A percentile compares a stretch with the other conserved stretches of the same genome.
Evolutionary conservation across 306 rosid species (phyloP).

Genomic region (Benincasa hispida): DNA sequence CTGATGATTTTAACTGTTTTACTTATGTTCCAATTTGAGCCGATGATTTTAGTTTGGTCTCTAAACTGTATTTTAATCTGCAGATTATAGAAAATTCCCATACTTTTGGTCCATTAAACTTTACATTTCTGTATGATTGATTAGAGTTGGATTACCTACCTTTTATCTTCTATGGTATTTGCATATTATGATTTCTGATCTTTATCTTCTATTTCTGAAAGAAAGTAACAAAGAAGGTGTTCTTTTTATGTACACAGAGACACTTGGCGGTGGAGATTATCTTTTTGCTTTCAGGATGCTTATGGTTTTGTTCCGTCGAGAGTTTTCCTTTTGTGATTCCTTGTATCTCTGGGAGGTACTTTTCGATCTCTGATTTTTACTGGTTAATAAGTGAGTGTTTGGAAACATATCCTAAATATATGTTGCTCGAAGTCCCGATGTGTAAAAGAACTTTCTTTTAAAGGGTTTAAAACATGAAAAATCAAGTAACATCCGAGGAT

Average conservation of each 20-base stretch:
- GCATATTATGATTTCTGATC: not conserved
- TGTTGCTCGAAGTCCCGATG: not conserved
- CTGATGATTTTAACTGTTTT: not conserved
- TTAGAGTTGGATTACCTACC: not conserved
- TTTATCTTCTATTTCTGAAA: slow-evolving; percentile 6
- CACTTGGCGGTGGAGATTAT: slow-evolving; percentile 94
- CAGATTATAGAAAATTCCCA: not conserved
- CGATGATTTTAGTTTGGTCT: not conserved
- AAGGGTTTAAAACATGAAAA: not conserved
- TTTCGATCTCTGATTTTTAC: not conserved
- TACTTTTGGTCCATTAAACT: not conserved
- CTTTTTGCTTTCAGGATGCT: slow-evolving; percentile 98
- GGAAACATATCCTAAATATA: too few relatives aligned
- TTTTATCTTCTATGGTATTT: slow-evolving; percentile 1
- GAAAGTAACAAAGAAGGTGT: slow-evolving; percentile 14
- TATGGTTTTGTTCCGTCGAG: slow-evolving; percentile 97
- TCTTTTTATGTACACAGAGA: slow-evolving; percentile 46
- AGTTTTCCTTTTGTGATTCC: slow-evolving; percentile 94
- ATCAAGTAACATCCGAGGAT: not conserved
- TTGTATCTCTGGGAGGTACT: slow-evolving; percentile 98
- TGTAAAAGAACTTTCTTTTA: not conserved
- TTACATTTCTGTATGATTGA: not conserved
- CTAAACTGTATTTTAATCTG: not conserved
- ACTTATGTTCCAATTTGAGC: not conserved
- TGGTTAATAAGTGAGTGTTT: not conserved